Conservation (phyloP, 768 basidiomycete genomes). For the Fomitopsis serialis region DNA sequence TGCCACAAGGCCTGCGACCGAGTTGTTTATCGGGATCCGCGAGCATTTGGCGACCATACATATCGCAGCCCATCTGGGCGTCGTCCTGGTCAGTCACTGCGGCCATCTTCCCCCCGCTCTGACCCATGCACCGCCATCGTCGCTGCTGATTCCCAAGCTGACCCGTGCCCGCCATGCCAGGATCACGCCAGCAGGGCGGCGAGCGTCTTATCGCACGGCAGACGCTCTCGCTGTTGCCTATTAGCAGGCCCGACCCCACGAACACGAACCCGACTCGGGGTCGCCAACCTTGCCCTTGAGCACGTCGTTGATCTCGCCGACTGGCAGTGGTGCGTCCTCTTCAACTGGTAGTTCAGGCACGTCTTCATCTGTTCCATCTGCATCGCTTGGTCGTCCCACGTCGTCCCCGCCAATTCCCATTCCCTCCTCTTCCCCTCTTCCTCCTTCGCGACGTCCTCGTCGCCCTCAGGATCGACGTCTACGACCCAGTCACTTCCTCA, state of each 20-base stretch:
- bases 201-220: not conserved
- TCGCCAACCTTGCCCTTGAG: not conserved
- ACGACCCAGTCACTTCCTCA: conserved; percentile 14
- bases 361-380: conserved; percentile 8
- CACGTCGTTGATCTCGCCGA: not conserved
- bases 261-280: not conserved
- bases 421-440: not conserved
- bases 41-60: not conserved
- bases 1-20: not conserved
- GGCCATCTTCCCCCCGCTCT: not conserved
- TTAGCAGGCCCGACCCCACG: not conserved
- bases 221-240: not conserved
- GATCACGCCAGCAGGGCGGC: not conserved
- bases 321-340: conserved; percentile 9
- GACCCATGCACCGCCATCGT: conserved; percentile 1
- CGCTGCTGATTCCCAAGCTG: not conserved
- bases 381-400: not conserved
- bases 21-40: not conserved
- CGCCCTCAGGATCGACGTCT: conserved; percentile 24
- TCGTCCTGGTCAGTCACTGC: not conserved
- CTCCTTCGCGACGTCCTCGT: not conserved
- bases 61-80: not conserved
- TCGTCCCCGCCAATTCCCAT: not conserved
- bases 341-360: conserved; percentile 31
- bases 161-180: not conserved